Evolutionary conservation across 2,329 filamentous ascomycete species (phyloP).

Genomic region (Colletotrichum graminicola): DNA sequence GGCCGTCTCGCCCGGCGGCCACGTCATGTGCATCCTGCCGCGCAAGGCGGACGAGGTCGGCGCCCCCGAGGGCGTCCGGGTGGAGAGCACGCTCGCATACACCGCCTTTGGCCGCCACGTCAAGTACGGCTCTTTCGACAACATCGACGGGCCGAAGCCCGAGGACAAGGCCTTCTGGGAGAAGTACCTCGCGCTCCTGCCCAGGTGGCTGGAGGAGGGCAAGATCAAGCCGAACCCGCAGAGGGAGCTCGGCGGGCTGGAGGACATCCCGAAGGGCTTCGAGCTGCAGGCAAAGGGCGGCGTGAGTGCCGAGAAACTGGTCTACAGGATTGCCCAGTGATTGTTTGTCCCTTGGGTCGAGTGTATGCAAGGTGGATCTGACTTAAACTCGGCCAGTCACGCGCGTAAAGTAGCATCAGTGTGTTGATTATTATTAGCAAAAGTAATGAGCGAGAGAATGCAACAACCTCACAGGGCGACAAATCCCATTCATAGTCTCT

Average conservation of each 20-base stretch:
- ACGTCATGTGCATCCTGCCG: constrained; percentile 47
- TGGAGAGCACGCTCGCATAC: constrained; percentile 38
- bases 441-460: too few species aligned
- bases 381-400: too few species aligned
- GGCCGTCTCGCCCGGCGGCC: constrained; percentile 46
- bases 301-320: constrained; percentile 36
- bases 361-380: too few species aligned
- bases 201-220: constrained; percentile 29
- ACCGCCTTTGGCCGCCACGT: constrained; percentile 31
- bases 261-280: constrained; percentile 36
- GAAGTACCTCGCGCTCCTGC: constrained; percentile 24
- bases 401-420: too few species aligned
- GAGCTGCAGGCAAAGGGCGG: constrained; percentile 31
- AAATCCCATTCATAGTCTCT: too few species aligned
- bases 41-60: constrained; percentile 37
- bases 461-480: too few species aligned
- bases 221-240: constrained; percentile 33
- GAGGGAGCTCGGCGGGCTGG: constrained; percentile 31
- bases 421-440: too few species aligned
- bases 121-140: constrained; percentile 23
- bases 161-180: constrained; percentile 39
- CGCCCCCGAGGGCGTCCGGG: constrained; percentile 32
- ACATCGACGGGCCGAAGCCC: constrained; percentile 21
- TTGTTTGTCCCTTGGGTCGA: neutral
- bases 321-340: constrained; percentile 22